These are phyloP conservation scores for Pythium brassicae DNA, from an alignment of 352 stramenopile species.

Conservation along the genomic window DNA sequence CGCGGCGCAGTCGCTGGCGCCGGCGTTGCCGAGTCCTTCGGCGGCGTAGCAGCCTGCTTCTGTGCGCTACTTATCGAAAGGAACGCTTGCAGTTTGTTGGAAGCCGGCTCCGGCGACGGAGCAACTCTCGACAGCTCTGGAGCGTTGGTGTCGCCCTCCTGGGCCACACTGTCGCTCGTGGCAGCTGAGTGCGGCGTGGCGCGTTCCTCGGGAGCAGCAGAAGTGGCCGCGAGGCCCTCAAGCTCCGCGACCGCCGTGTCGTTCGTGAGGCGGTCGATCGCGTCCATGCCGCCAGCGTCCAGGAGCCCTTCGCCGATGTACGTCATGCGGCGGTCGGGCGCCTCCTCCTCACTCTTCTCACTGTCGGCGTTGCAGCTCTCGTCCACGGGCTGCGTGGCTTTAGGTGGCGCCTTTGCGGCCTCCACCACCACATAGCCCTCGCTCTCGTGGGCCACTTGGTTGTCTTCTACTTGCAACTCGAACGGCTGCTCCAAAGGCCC, in stretches of 20 bases:
- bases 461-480: not conserved
- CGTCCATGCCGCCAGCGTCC: conserved; percentile 35
- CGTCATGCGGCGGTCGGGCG: conserved; percentile 40
- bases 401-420: not conserved
- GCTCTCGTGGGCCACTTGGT: not conserved
- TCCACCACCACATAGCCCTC: not conserved
- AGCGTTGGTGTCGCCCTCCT: not conserved
- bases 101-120: not conserved
- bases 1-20: not conserved
- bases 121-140: not conserved
- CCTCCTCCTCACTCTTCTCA: not conserved
- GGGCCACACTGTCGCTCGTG: not conserved
- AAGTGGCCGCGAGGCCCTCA: conserved; percentile 4
- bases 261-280: conserved; percentile 50
- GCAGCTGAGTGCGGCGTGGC: not conserved
- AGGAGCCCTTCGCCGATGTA: conserved; percentile 68
- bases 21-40: not conserved
- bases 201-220: not conserved
- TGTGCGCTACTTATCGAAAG: not conserved
- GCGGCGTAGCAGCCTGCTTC: not conserved
- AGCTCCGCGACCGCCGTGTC: conserved; percentile 25
- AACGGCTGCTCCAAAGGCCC: too few species aligned
- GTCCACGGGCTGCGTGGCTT: not conserved
- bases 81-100: conserved; percentile 3
- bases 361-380: not conserved